Conservation (phyloP, 148 eudicot species). For the Vaccinium macrocarpon region DNA sequence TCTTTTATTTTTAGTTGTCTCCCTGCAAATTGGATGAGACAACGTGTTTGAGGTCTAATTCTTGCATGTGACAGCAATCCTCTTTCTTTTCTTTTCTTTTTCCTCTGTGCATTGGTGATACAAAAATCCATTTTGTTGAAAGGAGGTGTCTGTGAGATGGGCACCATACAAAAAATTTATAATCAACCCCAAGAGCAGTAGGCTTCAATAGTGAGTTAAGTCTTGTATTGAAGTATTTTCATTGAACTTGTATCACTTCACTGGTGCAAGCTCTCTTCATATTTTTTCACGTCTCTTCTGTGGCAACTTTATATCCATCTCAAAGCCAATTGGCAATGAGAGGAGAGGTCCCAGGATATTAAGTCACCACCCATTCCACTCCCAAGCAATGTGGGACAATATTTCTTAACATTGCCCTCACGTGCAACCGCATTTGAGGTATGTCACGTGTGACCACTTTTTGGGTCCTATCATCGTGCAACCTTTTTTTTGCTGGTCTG, state of each 20-base stretch:
- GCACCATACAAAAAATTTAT: neutral
- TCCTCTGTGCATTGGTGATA: neutral
- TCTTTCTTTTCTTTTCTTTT: neutral
- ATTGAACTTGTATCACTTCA: neutral
- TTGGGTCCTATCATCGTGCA: too few relatives aligned
- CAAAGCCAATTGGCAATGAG: too few relatives aligned
- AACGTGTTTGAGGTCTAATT: neutral
- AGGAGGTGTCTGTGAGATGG: neutral
- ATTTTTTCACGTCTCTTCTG: neutral
- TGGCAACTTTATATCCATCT: too few relatives aligned
- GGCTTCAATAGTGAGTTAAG: neutral
- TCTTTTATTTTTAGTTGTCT: neutral
- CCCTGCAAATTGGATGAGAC: neutral
- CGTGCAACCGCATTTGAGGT: too few relatives aligned
- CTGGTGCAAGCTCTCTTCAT: neutral
- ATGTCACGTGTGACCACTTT: too few relatives aligned
- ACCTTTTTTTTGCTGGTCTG: too few relatives aligned
- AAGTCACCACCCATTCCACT: too few relatives aligned
- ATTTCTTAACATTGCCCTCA: too few relatives aligned
- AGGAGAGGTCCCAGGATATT: too few relatives aligned
- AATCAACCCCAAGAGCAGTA: neutral
- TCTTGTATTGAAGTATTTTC: neutral
- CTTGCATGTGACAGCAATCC: neutral
- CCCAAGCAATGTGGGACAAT: too few relatives aligned
- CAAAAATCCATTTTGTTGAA: constrained; percentile 1